Conservation (phyloP, 2,329 filamentous ascomycete species). For the Colletotrichum tropicale region DNA sequence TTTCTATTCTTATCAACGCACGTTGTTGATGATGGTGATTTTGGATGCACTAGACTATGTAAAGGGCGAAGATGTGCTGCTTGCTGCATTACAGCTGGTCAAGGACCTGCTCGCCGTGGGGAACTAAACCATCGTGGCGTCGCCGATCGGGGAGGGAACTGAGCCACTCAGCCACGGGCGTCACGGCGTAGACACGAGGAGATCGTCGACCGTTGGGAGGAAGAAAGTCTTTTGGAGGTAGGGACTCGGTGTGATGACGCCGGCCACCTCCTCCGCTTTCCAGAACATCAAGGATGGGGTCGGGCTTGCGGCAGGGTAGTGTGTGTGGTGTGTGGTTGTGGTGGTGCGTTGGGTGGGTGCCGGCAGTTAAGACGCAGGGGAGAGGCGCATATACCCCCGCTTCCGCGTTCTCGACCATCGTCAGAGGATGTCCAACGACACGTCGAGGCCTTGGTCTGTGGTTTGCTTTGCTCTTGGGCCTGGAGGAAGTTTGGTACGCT, state of each 20-base stretch:
- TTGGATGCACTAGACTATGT: not conserved
- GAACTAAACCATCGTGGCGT: not conserved
- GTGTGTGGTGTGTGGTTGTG: not conserved
- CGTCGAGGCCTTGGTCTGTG: not conserved
- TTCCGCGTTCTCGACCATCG: not conserved
- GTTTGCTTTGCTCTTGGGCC: not conserved
- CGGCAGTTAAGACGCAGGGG: constrained; percentile 22
- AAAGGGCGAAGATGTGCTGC: not conserved
- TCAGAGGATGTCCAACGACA: not conserved
- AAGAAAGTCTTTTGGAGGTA: not conserved
- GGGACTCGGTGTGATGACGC: not conserved
- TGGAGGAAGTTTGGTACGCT: not conserved
- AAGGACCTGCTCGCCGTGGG: not conserved
- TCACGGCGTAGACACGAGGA: not conserved
- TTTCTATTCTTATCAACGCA: not conserved
- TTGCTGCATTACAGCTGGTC: not conserved
- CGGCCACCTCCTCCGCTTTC: not conserved
- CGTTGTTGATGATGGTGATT: not conserved
- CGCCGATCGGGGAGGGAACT: not conserved
- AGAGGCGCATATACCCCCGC: constrained; percentile 4
- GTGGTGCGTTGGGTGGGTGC: not conserved
- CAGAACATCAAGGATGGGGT: not conserved
- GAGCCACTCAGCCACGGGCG: constrained; percentile 5
- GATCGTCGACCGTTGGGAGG: not conserved
- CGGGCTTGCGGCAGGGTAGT: not conserved